Conservation (phyloP, 495 filamentous ascomycete species). For the Talaromyces trachyspermus region DNA sequence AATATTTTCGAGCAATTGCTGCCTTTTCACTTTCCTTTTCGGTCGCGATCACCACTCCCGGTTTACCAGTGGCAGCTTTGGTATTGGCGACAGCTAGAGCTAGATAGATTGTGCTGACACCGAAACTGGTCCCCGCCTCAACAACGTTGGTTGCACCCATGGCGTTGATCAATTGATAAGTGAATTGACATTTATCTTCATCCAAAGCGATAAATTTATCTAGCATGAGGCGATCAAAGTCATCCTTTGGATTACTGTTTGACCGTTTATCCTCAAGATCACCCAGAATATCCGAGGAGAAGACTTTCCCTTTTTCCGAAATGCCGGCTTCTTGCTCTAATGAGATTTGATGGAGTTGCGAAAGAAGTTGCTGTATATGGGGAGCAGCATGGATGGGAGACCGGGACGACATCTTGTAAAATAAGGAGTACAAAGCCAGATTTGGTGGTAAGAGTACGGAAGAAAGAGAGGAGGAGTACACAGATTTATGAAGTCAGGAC, state of each 20-base stretch:
- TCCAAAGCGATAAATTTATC: conserved; percentile 52
- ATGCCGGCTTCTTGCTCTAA: conserved; percentile 22
- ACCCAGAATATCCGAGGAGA: conserved; percentile 11
- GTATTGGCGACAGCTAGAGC: conserved; percentile 43
- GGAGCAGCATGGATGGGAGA: conserved; percentile 13
- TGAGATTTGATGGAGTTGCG: conserved; percentile 21
- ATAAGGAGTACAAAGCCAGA: too few species aligned
- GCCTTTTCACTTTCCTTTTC: conserved; percentile 49
- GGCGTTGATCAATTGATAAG: conserved; percentile 42
- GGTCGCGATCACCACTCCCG: conserved; percentile 46
- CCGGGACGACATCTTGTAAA: conserved; percentile 11
- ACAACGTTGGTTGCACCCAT: conserved; percentile 42
- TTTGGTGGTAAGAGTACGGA: too few species aligned
- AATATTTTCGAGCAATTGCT: conserved; percentile 35
- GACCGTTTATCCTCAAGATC: conserved; percentile 12
- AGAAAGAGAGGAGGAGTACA: too few species aligned
- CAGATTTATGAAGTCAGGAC: too few species aligned
- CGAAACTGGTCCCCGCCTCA: conserved; percentile 52
- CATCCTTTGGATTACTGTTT: conserved; percentile 9
- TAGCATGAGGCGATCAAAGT: conserved; percentile 30
- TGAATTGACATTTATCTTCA: conserved; percentile 45
- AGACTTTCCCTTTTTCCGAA: conserved; percentile 18
- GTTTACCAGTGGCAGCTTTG: conserved; percentile 6
- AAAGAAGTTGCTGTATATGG: conserved; percentile 17
- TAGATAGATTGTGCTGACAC: conserved; percentile 54